Conservation (phyloP, 148 eudicot genomes). For the Nepenthes gracilis region DNA sequence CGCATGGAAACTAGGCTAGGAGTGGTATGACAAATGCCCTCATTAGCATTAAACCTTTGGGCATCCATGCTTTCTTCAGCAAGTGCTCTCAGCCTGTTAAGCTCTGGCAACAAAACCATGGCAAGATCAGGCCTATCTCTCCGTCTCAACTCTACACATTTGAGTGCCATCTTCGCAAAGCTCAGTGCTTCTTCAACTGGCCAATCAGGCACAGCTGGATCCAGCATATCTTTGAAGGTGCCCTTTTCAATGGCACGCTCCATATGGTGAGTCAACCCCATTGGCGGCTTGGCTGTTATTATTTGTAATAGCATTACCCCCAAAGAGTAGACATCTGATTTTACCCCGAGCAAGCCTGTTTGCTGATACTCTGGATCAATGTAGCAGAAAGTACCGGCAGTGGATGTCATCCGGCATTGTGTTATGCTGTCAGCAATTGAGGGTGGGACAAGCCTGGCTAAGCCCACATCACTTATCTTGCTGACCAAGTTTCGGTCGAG, state of each 20-base stretch:
- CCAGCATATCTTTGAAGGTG: slow-evolving; percentile 41
- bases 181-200: slow-evolving; percentile 58
- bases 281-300: slow-evolving; percentile 62
- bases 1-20: slow-evolving; percentile 24
- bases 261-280: slow-evolving; percentile 70
- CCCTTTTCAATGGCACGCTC: slow-evolving; percentile 64
- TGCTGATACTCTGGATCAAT: slow-evolving; percentile 97
- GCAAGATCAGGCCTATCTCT: slow-evolving; percentile 86
- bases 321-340: slow-evolving; percentile 79
- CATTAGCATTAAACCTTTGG: slow-evolving; percentile 6
- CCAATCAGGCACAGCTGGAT: slow-evolving; percentile 61
- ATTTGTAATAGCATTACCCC: slow-evolving; percentile 81
- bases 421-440: slow-evolving; percentile 49
- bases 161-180: slow-evolving; percentile 52
- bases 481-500: slow-evolving; percentile 75
- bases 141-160: slow-evolving; percentile 68
- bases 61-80: slow-evolving; percentile 39
- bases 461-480: slow-evolving; percentile 86
- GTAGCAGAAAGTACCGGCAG: slow-evolving; percentile 94
- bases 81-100: slow-evolving; percentile 39
- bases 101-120: slow-evolving; percentile 50
- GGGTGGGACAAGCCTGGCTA: slow-evolving; percentile 58
- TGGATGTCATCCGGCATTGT: slow-evolving; percentile 76
- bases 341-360: slow-evolving; percentile 82
- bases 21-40: slow-evolving; percentile 11